A percentile compares a stretch with the other conserved stretches of the same genome.
These are phyloP conservation scores for Tubosaeta sp. DNA, from an alignment of 768 basidiomycete species.

Conservation along the genomic window DNA sequence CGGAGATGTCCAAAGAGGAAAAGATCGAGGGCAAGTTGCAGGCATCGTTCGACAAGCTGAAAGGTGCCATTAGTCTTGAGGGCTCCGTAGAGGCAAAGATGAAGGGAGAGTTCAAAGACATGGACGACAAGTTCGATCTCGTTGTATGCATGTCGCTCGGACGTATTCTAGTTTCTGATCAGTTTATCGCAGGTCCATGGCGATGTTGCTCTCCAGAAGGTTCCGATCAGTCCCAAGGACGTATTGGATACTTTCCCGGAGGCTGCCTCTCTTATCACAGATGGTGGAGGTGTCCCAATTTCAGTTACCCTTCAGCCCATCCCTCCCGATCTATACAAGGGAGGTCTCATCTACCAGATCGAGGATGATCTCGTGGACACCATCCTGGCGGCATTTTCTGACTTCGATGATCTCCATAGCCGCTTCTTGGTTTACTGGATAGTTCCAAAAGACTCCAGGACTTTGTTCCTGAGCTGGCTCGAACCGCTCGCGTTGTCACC, in stretches of 20 bases:
- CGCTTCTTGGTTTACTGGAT: not conserved
- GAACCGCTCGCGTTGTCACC: not conserved
- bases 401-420: not conserved
- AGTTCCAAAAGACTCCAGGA: not conserved
- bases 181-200: not conserved
- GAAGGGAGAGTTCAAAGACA: not conserved
- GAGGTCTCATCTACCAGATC: not conserved
- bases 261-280: no score
- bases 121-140: not conserved
- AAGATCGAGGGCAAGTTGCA: no score
- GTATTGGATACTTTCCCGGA: not conserved
- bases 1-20: no score
- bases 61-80: no score
- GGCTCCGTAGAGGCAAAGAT: no score
- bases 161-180: not conserved
- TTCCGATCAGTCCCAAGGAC: not conserved
- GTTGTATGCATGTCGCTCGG: not conserved
- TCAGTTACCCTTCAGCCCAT: no score
- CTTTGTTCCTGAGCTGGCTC: not conserved
- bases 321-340: not conserved
- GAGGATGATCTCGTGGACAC: not conserved
- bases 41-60: no score
- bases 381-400: not conserved
- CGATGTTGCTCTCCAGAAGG: not conserved
- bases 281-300: no score